Percentiles rank a stretch among this genome's conserved stretches.
Evolutionary conservation across 1,139 yeast species (phyloP).

Genomic region (Nakaseomyces bracarensis): DNA sequence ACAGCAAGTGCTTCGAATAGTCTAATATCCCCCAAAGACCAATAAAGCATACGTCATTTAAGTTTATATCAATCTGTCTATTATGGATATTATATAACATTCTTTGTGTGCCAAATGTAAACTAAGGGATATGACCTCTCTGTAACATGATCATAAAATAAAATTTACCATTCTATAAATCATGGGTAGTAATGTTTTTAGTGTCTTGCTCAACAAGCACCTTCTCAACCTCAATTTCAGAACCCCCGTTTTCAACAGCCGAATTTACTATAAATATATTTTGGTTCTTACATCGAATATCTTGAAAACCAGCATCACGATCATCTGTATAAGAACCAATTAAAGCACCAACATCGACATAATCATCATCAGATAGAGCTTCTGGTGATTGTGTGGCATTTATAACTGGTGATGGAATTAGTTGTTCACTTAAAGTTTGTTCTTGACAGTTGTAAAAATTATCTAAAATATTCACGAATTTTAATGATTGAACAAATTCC

Average conservation of each 20-base stretch:
- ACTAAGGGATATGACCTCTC: background rate
- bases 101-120: background rate
- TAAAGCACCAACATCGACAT: slow-evolving; percentile 26
- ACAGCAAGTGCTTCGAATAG: too few species aligned
- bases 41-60: too few species aligned
- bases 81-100: too few species aligned
- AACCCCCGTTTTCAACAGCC: background rate
- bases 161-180: too few species aligned
- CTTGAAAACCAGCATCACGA: slow-evolving; percentile 23
- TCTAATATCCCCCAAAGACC: too few species aligned
- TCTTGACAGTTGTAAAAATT: slow-evolving; percentile 6
- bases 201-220: slow-evolving; percentile 27
- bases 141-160: background rate
- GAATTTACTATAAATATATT: slow-evolving; percentile 22
- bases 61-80: too few species aligned
- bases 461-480: slow-evolving; percentile 24
- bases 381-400: background rate
- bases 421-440: slow-evolving; percentile 11
- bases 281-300: slow-evolving; percentile 28
- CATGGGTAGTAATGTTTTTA: background rate
- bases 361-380: slow-evolving; percentile 18
- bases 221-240: slow-evolving; percentile 21
- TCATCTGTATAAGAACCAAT: slow-evolving; percentile 9
- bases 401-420: slow-evolving; percentile 12
- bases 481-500: slow-evolving; percentile 22